Evolutionary conservation across 129 eudicot species (phyloP).

Genomic region (Lactuca sativa): DNA sequence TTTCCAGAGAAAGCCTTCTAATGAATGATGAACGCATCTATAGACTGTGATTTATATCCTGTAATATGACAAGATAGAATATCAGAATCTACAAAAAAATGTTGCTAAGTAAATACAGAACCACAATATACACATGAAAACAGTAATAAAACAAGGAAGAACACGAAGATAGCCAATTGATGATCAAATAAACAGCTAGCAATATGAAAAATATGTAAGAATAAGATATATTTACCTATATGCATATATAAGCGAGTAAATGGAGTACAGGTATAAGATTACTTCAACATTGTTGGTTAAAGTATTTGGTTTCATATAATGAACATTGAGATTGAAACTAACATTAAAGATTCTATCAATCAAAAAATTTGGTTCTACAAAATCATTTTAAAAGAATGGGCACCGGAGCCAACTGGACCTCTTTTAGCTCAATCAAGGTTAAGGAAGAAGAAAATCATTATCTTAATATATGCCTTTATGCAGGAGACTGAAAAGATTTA

Average conservation of each 20-base stretch:
- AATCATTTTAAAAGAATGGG: too few relatives aligned
- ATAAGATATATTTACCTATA: background rate
- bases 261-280: background rate
- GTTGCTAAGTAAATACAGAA: background rate
- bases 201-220: background rate
- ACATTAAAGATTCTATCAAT: too few relatives aligned
- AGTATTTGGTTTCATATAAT: too few relatives aligned
- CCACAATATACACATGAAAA: slow-evolving; percentile 15
- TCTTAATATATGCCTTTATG: too few relatives aligned
- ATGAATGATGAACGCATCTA: slow-evolving; percentile 88
- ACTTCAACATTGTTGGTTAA: too few relatives aligned
- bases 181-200: too few relatives aligned
- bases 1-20: slow-evolving; percentile 71
- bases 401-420: too few relatives aligned
- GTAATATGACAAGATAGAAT: slow-evolving; percentile 11
- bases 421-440: too few relatives aligned
- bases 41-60: slow-evolving; percentile 50
- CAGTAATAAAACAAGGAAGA: background rate
- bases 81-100: slow-evolving; percentile 3
- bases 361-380: too few relatives aligned
- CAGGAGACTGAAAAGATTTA: too few relatives aligned
- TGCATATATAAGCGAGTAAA: background rate
- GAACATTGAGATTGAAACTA: too few relatives aligned
- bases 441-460: too few relatives aligned
- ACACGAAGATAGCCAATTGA: background rate